Evolutionary conservation across 257 asterid genomes (phyloP).

Genomic region (Scutellaria barbata): DNA sequence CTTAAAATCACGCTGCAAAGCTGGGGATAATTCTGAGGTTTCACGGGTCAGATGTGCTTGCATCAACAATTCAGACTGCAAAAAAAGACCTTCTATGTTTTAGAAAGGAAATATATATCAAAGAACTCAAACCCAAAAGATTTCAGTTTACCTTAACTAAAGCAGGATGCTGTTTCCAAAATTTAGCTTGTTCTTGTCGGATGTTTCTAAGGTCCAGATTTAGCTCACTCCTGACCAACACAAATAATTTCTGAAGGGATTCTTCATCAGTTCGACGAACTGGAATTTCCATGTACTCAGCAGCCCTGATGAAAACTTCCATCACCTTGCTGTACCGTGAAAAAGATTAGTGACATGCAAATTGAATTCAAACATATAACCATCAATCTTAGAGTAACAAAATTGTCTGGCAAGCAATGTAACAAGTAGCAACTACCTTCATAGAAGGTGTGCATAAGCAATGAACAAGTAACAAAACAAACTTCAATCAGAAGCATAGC

Average conservation of each 20-base stretch:
- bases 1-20: slow-evolving; percentile 72
- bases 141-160: slow-evolving; percentile 74
- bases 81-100: slow-evolving; percentile 21
- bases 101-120: slow-evolving; percentile 27
- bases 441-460: slow-evolving; percentile 9
- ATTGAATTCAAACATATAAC: neutral
- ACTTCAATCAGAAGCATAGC: slow-evolving; percentile 5
- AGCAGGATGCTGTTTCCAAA: slow-evolving; percentile 98
- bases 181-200: slow-evolving; percentile 93
- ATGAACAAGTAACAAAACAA: neutral
- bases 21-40: slow-evolving; percentile 78
- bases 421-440: slow-evolving; percentile 26
- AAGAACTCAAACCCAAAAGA: slow-evolving; percentile 37
- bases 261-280: slow-evolving; percentile 96
- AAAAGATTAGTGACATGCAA: slow-evolving; percentile 32
- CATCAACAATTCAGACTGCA: slow-evolving; percentile 93
- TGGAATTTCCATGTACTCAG: slow-evolving; percentile 97
- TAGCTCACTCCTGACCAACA: slow-evolving; percentile 93
- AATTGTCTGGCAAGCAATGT: neutral
- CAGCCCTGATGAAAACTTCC: slow-evolving; percentile 93
- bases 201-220: slow-evolving; percentile 94
- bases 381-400: neutral
- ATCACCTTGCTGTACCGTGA: slow-evolving; percentile 85
- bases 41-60: slow-evolving; percentile 98
- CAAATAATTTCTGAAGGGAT: slow-evolving; percentile 91